Evolutionary conservation across 805 yeast genomes (phyloP), one percentile per base, ranked within the genome.

Genomic region (Lipomyces mesembrius): DNA sequence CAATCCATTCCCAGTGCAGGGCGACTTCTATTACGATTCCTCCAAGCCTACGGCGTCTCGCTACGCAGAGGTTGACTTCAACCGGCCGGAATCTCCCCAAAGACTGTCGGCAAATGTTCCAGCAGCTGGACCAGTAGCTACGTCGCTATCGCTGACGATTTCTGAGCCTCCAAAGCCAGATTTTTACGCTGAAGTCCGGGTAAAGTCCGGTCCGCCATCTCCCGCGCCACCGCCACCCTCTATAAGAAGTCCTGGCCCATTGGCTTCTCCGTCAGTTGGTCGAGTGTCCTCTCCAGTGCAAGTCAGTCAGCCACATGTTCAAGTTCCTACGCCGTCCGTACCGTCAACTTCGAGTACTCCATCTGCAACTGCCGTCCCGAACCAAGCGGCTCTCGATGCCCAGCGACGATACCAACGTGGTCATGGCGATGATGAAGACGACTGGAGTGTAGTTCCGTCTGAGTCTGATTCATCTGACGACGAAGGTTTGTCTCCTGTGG

Each of bases 371-470:
- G 66, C 66, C 14, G 57, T 64, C 2, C 62, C 74, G 27, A 67
- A 59, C 39, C 65, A 70, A 53, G 72, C 67, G 2, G 72, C 64
- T 52, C 54, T 76, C 14, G 77, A 76, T n/a, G 70, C 69, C 17
- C 80, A 77, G 66, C 71, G 79, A 29, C 72, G 73, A 3, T 67
- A 64, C 59, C 80, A 77, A 64, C 73, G 79, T 2, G 79, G 80
- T 11, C 71, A 67, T 43, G 74, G 63, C 11, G 76, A 71, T 39
- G 77, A 75, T 32, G 78, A 73, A 20, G 79, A 77, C 35, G 77
- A 77, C 34, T 79, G 77, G 64, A 77, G 75, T 34, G 77, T 77
- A 74, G 77, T 74, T 34, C 76, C 70, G 57, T 66, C 66, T 11
- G 67, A 61, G 46, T 43, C 64, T 35, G 72, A 68, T 5, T 74